Base-by-base conservation (phyloP, 352 stramenopile genomes). In the Chrysophaeum taylorii region DNA sequence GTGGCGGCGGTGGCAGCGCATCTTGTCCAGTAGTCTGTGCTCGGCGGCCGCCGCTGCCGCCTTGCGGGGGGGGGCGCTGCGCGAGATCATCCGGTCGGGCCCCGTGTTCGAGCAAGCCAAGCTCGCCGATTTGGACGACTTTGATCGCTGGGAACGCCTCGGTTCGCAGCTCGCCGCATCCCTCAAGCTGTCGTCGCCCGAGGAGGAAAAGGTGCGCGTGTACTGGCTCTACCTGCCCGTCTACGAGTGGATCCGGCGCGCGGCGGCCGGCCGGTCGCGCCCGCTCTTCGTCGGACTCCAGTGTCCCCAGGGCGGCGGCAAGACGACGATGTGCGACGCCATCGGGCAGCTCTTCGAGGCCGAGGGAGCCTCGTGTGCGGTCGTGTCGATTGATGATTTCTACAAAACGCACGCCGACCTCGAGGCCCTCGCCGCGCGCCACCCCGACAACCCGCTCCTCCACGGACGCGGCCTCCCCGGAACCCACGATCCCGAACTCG, bases 391-490 rank as follows among this genome's bases (percentile, higher is more conserved):
- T 35, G 87, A 92, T 62, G 87, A 92, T 60, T 85, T 91, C 39
- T 92, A 92, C 70, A 81, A 84, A 71, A 85, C 79, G 42, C 78
- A 80, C 31, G 73, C 81, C 52, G 75, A 89, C 41, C 87, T 91
- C 71, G 38, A 90, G 15, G 79, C 74, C 0, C 74, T 92, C 0
- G 85, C 87, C 0, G n/a, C n/a, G n/a, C 75, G 77, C 27, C 77
- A 73, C 1, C 85, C 89, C 48, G 75, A 50, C 27, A 92, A 92
- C 42, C 85, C 84, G 15, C 73, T 92, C 42, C 78, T 92, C 23
- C 82, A 92, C 80, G 85, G 90, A 73, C 85, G 87, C 14, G 87
- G 87, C 12, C 90, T 90, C 38, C 85, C 85, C 0, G 85, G 85
- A 1, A 92, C 87, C 23, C 87, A 92, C 50, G 87, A 92, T 48